Evolutionary conservation across 2,329 filamentous ascomycete genomes (phyloP).

Genomic region (Aspergillus fructus): DNA sequence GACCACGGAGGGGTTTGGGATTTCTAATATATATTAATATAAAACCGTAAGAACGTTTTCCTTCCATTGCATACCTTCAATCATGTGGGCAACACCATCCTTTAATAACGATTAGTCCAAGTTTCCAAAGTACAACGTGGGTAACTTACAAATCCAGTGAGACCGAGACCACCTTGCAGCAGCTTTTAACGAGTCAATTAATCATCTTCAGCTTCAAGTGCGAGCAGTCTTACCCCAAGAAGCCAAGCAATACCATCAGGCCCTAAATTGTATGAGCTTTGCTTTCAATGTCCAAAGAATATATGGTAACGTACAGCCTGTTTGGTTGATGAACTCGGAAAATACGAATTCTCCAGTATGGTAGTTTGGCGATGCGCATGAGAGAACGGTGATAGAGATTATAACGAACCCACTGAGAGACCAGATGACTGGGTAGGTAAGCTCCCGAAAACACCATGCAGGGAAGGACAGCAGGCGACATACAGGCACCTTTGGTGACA

Average conservation of each 20-base stretch:
- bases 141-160: slow-evolving; percentile 53
- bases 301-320: slow-evolving; percentile 50
- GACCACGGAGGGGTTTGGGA: slow-evolving; percentile 49
- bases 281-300: neutral
- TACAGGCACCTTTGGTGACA: slow-evolving; percentile 65
- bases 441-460: neutral
- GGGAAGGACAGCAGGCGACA: slow-evolving; percentile 9
- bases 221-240: slow-evolving; percentile 36
- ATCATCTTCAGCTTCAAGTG: too few species aligned
- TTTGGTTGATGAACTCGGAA: slow-evolving; percentile 65
- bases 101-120: slow-evolving; percentile 11
- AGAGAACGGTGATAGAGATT: slow-evolving; percentile 68
- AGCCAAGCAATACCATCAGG: slow-evolving; percentile 61
- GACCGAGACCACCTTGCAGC: slow-evolving; percentile 52
- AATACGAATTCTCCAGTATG: slow-evolving; percentile 61
- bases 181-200: slow-evolving; percentile 31
- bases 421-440: slow-evolving; percentile 56
- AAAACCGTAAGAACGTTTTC: neutral
- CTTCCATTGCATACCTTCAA: slow-evolving; percentile 38
- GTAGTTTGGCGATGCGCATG: slow-evolving; percentile 65
- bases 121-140: neutral
- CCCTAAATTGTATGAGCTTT: slow-evolving; percentile 34
- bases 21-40: slow-evolving; percentile 31
- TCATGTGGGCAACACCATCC: slow-evolving; percentile 52
- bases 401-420: slow-evolving; percentile 67